Base-by-base conservation (phyloP, 2,329 filamentous ascomycete species). In the Epichloe sibirici region DNA sequence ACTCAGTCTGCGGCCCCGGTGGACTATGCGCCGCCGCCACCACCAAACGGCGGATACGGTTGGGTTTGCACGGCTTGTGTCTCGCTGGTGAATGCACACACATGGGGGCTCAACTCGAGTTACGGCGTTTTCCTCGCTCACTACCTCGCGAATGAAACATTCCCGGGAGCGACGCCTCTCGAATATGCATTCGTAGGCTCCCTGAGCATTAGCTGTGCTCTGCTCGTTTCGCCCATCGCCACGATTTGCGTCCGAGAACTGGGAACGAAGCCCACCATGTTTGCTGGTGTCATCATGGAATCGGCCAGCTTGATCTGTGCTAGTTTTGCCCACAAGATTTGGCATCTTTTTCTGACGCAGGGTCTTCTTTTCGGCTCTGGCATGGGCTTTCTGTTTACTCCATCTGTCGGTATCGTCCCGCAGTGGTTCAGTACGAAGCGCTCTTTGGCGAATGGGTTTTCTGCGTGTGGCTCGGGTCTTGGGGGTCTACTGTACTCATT, bases 351-450 rank as follows among this genome's bases (percentile, higher is more conserved):
- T 53, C 74, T 91, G 0, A 79, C 76, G 5, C 88, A 91, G 63
- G 88, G 88, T 4, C 62, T 90, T 3, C 79, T 82, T 51, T 90
- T 91, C 56, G 88, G 88, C n/a, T 65, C 84, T 23, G 87, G 86
- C 3, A 84, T 91, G 76, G 87, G 87, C 0, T 83, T 90, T 53
- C 71, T 85, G 9, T 91, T 90, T 63, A 85, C 86, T 0, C 79
- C 79, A 0, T 80, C 75, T 4, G 83, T 85, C 3, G 79, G 78
- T 37, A 77, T 89, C 11, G 73, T 85, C 0, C 78, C 85, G 2
- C 85, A 90, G 63, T 90, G 85, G 85, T 90, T 90, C 62, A 78
- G 74, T 9, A 82, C 78, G 35, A 75, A 74, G 28, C 76, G 86
- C 2, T 85, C 81, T 31, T 73, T 90, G 13, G 85, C 86, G 11